Evolutionary conservation across 208 protist species (phyloP).

Genomic region (Sergeia podlipaevii): DNA sequence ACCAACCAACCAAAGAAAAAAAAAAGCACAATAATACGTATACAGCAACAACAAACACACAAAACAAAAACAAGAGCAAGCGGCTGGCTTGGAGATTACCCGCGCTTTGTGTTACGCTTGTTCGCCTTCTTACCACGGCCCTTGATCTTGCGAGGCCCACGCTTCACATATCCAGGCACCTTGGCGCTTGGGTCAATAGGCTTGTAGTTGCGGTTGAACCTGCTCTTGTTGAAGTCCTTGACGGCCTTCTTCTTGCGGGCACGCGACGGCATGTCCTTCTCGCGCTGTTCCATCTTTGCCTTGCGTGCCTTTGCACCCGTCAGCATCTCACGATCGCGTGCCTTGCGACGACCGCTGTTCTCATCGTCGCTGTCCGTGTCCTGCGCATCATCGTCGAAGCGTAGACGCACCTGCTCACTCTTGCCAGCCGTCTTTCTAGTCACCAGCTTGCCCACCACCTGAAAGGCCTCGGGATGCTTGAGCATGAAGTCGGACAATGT

Average conservation of each 20-base stretch:
- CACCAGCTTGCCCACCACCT: conserved; percentile 63
- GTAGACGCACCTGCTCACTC: conserved; percentile 65
- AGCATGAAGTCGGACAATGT: conserved; percentile 70
- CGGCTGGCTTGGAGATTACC: conserved; percentile 7
- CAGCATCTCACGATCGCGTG: conserved; percentile 60
- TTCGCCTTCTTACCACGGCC: conserved; percentile 84
- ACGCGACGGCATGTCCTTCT: conserved; percentile 44
- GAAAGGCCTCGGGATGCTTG: conserved; percentile 60
- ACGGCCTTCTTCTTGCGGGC: conserved; percentile 55
- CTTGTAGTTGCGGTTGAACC: conserved; percentile 88
- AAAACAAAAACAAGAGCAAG: no score
- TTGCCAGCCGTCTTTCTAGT: conserved; percentile 55
- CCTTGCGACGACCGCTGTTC: conserved; percentile 25
- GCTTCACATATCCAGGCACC: conserved; percentile 85
- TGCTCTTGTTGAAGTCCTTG: conserved; percentile 69
- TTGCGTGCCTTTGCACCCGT: conserved; percentile 32
- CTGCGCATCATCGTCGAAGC: conserved; percentile 59
- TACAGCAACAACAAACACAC: not conserved
- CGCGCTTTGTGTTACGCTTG: conserved; percentile 68
- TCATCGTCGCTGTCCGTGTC: conserved; percentile 37
- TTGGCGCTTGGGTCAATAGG: conserved; percentile 58
- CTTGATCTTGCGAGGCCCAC: conserved; percentile 63
- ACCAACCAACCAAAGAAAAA: no score
- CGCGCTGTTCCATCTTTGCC: conserved; percentile 11
- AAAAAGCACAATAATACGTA: no score